These are phyloP conservation scores for Pestalotiopsis sp. DNA, from an alignment of 2,329 filamentous ascomycete genomes.

Conservation along the genomic window DNA sequence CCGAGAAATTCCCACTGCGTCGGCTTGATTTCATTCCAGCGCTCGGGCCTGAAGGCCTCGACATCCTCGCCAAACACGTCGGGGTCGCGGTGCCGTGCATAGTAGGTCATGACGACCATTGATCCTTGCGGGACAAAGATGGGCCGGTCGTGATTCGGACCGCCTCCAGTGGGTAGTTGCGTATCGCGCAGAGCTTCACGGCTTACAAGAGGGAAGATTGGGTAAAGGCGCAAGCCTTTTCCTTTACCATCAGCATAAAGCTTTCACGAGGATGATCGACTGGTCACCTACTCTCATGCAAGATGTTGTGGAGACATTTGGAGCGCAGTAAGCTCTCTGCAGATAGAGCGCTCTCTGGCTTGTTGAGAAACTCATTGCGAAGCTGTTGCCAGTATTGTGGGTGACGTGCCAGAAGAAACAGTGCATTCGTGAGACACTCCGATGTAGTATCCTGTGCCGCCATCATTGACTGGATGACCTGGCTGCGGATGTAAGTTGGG, in stretches of 20 bases:
- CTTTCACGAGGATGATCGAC: not conserved
- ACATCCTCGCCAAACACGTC: slow-evolving; percentile 18
- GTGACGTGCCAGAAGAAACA: slow-evolving; percentile 17
- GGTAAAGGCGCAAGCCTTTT: slow-evolving; percentile 18
- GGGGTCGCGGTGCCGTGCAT: slow-evolving; percentile 18
- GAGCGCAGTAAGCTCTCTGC: slow-evolving; percentile 9
- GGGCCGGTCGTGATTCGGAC: slow-evolving; percentile 5
- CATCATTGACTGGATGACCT: slow-evolving; percentile 20
- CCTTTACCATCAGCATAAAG: not conserved
- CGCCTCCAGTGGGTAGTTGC: slow-evolving; percentile 17
- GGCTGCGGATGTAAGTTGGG: slow-evolving; percentile 14
- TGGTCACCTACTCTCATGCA: slow-evolving; percentile 16
- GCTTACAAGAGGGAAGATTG: slow-evolving; percentile 17
- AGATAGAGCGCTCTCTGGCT: not conserved
- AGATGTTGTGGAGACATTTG: slow-evolving; percentile 14
- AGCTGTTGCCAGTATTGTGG: slow-evolving; percentile 17
- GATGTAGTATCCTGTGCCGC: slow-evolving; percentile 21
- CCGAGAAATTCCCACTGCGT: slow-evolving; percentile 18
- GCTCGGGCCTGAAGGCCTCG: slow-evolving; percentile 18
- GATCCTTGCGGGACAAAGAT: slow-evolving; percentile 18
- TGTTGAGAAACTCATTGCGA: slow-evolving; percentile 15
- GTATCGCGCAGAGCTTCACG: slow-evolving; percentile 15
- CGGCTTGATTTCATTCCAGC: slow-evolving; percentile 19
- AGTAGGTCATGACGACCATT: slow-evolving; percentile 15
- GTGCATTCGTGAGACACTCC: slow-evolving; percentile 15